Conservation (phyloP, 2,329 filamentous ascomycete genomes). For the Bipolaris cookei region DNA sequence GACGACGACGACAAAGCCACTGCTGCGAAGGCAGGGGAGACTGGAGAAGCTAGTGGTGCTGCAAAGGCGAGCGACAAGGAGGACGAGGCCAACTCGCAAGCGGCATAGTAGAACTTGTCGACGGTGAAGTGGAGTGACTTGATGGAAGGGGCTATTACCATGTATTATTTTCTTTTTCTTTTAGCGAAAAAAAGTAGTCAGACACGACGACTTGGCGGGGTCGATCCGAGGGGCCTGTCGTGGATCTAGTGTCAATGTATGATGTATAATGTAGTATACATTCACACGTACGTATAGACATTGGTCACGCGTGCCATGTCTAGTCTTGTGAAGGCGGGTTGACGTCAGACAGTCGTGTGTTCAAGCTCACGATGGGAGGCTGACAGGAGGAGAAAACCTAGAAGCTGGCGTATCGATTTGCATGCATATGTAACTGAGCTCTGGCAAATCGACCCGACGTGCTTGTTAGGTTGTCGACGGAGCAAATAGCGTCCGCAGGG, state of each 20-base stretch:
- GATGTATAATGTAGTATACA: conserved; percentile 1
- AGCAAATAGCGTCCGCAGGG: conserved; percentile 6
- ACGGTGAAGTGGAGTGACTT: not conserved
- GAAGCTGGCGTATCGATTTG: not conserved
- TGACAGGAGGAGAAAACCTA: not conserved
- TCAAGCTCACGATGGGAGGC: not conserved
- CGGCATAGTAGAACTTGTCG: conserved; percentile 2
- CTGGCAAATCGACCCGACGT: conserved; percentile 2
- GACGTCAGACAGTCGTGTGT: not conserved
- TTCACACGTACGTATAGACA: not conserved
- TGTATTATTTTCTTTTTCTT: conserved; percentile 8
- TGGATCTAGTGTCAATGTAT: not conserved
- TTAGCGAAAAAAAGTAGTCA: conserved; percentile 2
- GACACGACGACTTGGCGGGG: conserved; percentile 1
- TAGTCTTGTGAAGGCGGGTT: not conserved
- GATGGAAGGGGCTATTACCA: not conserved
- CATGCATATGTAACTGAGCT: not conserved
- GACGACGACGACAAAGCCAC: conserved; percentile 9
- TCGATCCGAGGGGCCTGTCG: not conserved
- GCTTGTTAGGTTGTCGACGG: not conserved
- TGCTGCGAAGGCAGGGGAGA: conserved; percentile 20
- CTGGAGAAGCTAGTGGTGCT: conserved; percentile 20
- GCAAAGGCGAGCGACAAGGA: conserved; percentile 14
- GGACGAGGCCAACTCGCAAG: conserved; percentile 13
- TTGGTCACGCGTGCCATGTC: not conserved